Evolutionary conservation across 2,329 filamentous ascomycete genomes (phyloP).

Genomic region (Akanthomyces lecanii): DNA sequence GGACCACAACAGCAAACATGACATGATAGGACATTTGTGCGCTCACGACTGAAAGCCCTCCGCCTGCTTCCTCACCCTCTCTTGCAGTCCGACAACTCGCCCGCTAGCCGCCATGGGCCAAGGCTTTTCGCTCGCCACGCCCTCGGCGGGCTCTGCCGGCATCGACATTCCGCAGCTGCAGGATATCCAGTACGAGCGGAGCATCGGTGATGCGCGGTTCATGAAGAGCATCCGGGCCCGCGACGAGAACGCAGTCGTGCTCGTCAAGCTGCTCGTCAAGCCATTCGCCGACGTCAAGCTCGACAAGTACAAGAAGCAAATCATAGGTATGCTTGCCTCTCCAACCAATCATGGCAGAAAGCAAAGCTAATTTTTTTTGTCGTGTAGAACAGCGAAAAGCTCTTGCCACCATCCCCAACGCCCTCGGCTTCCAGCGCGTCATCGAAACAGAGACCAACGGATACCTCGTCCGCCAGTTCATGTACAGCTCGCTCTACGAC

Average conservation of each 20-base stretch:
- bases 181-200: slow-evolving; percentile 87
- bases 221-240: slow-evolving; percentile 94
- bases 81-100: not conserved
- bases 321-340: slow-evolving; percentile 53
- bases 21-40: not conserved
- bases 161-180: slow-evolving; percentile 91
- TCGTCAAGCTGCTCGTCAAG: slow-evolving; percentile 94
- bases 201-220: slow-evolving; percentile 85
- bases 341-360: too few species aligned
- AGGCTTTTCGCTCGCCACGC: slow-evolving; percentile 88
- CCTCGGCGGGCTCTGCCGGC: slow-evolving; percentile 84
- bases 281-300: slow-evolving; percentile 79
- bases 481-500: slow-evolving; percentile 96
- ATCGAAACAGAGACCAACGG: slow-evolving; percentile 89
- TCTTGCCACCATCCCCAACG: slow-evolving; percentile 82
- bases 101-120: slow-evolving; percentile 68
- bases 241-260: slow-evolving; percentile 83
- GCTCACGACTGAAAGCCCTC: not conserved
- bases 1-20: not conserved
- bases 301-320: slow-evolving; percentile 69
- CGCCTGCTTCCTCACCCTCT: not conserved
- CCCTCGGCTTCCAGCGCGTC: slow-evolving; percentile 82
- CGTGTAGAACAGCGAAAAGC: slow-evolving; percentile 69
- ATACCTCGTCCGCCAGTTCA: slow-evolving; percentile 88
- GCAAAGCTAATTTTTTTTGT: not conserved